phyloP scores from a whole-genome alignment of 2,329 filamentous ascomycete species.

The Domatiomyces catenatus region DNA sequence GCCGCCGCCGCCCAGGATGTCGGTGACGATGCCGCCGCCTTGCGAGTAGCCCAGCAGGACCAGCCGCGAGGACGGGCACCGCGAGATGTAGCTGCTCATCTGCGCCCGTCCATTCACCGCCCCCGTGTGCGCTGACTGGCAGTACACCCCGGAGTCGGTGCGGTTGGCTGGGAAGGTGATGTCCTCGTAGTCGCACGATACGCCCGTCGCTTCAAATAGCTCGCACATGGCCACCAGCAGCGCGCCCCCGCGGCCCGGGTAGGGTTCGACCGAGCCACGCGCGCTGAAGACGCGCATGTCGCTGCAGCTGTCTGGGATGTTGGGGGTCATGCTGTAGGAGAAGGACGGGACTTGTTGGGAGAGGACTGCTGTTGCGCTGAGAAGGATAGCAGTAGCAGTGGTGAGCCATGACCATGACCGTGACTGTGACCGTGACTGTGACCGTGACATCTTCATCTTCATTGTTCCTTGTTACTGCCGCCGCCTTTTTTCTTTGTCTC shows the following conservation, averaged over 20 bases:
- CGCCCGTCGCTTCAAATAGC: constrained; percentile 1
- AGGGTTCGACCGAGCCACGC: constrained; percentile 7
- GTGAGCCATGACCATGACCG: constrained; percentile 5
- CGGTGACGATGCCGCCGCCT: constrained; percentile 20
- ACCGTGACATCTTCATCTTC: constrained; percentile 3
- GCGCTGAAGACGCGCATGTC: constrained; percentile 7
- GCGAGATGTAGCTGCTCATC: constrained; percentile 4
- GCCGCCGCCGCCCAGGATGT: constrained; percentile 20
- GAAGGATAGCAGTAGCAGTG: constrained; percentile 2
- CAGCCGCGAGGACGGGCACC: constrained; percentile 19
- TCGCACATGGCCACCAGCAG: constrained; percentile 4
- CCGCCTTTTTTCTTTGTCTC: background rate
- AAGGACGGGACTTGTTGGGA: constrained; percentile 3
- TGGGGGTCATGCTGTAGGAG: constrained; percentile 1
- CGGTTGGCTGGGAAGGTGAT: constrained; percentile 10
- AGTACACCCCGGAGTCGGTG: constrained; percentile 4
- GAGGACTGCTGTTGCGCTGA: constrained; percentile 3
- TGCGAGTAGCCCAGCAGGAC: constrained; percentile 22
- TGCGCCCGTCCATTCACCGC: constrained; percentile 2
- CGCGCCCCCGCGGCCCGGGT: constrained; percentile 6
- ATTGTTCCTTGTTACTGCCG: no score
- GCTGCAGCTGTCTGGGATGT: constrained; percentile 5
- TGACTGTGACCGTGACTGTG: no score
- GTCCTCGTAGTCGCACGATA: constrained; percentile 10
- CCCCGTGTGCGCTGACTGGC: constrained; percentile 4